phyloP scores from a whole-genome alignment of 805 yeast species.

The Wickerhamomyces queroliae region DNA sequence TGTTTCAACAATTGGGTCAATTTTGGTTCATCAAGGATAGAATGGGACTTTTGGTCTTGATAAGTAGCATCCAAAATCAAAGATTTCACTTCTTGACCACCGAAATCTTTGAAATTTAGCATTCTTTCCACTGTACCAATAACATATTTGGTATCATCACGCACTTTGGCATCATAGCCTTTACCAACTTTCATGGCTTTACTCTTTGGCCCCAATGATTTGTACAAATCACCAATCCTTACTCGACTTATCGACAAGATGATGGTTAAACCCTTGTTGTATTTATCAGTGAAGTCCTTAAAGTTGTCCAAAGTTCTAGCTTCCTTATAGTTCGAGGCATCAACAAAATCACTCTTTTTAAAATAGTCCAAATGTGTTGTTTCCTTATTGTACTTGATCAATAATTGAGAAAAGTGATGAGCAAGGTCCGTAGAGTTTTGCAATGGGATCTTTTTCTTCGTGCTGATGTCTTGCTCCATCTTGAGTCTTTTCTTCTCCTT shows the following conservation, averaged over 20 bases:
- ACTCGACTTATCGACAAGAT: conserved; percentile 71
- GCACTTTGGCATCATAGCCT: conserved; percentile 19
- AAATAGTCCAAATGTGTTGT: conserved; percentile 71
- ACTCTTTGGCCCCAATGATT: conserved; percentile 40
- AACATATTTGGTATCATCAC: conserved; percentile 21
- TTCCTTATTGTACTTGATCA: conserved; percentile 57
- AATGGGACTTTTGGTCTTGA: conserved; percentile 21
- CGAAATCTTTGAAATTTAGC: conserved; percentile 10
- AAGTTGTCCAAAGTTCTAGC: conserved; percentile 52
- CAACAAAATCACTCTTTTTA: conserved; percentile 49
- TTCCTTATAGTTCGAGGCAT: conserved; percentile 52
- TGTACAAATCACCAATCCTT: conserved; percentile 79
- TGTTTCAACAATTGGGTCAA: conserved; percentile 17
- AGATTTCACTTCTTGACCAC: conserved; percentile 16
- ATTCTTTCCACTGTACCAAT: conserved; percentile 23
- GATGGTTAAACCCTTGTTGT: conserved; percentile 40
- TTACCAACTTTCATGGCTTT: conserved; percentile 21
- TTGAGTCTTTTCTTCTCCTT: conserved; percentile 60
- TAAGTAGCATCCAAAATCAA: conserved; percentile 21
- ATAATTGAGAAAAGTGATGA: conserved; percentile 57
- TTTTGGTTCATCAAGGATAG: conserved; percentile 21
- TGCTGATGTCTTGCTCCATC: conserved; percentile 56
- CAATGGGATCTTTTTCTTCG: conserved; percentile 49
- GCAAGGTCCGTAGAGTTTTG: conserved; percentile 56
- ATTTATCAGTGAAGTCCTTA: conserved; percentile 44